Evolutionary conservation across 2,329 filamentous ascomycete genomes (phyloP), one percentile per base, ranked within the genome.

Genomic region (Trichocomaceae sp.): DNA sequence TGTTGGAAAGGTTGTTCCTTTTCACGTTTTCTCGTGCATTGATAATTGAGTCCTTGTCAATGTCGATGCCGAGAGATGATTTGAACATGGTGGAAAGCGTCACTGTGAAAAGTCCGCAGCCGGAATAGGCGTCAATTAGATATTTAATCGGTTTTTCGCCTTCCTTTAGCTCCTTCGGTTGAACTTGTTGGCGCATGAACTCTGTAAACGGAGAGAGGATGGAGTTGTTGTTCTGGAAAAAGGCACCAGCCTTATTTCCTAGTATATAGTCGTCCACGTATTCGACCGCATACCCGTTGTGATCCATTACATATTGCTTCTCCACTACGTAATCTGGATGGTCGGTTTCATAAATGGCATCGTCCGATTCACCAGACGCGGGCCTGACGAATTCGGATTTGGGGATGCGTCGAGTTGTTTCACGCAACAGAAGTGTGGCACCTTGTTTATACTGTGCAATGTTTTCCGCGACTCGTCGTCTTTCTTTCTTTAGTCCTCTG

Each of bases 211-310:
- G 75, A 29, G 88, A 84, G 22, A 99, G 85, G 72, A 99, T 97
- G 54, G 90, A 95, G 78, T 97, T 97, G 81, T 99, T 99, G 79
- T 99, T 99, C 69, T 99, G 93, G 82, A 99, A 99, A 77, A 99
- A 99, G 51, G 89, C 84, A 57, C 91, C 91, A 10, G 93, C 93
- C 2, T 88, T 89, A 75, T 95, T 97, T 69, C 85, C 85, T 75
- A 99, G 96, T 66, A 85, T 77, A 75, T 87, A 93, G 70, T 84
- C 75, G 66, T 86, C 89, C 59, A 99, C 82, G 73, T 95, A 96
- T 72, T 99, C 93, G 29, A 87, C 91, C 3, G 88, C 85, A 50
- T 80, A 87, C 60, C 82, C 86, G 61, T 92, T 95, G 69, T 84
- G 83, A 73, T 96, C 85, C 3, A 91, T 96, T 62, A 95, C 83